Evolutionary conservation across 2,329 filamentous ascomycete genomes (phyloP).

Genomic region (Fusarium fracticaudum): DNA sequence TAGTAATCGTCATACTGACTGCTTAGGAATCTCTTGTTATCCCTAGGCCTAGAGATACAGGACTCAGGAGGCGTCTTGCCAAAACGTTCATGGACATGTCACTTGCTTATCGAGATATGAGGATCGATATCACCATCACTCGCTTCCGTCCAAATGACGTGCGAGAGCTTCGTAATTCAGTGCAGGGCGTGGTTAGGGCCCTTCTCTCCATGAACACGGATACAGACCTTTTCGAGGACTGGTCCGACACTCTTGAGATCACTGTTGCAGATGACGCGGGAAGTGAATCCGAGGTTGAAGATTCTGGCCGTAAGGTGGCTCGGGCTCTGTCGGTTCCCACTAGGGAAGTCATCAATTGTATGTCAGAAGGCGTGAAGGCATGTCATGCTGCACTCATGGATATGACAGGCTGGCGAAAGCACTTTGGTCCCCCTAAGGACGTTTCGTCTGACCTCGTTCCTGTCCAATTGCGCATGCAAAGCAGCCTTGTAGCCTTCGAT

Average conservation of each 20-base stretch:
- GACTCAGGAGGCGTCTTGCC: constrained; percentile 55
- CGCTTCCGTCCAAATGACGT: constrained; percentile 62
- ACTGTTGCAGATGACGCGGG: constrained; percentile 15
- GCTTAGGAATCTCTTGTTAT: constrained; percentile 47
- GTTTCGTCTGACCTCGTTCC: constrained; percentile 55
- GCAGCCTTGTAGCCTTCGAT: constrained; percentile 58
- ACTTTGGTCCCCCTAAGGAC: constrained; percentile 55
- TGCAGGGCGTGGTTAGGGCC: constrained; percentile 64
- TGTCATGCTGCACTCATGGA: constrained; percentile 65
- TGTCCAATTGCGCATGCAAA: constrained; percentile 52
- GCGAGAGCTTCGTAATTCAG: constrained; percentile 60
- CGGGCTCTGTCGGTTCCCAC: constrained; percentile 57
- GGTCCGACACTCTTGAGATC: constrained; percentile 28
- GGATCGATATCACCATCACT: constrained; percentile 65
- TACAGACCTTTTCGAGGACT: constrained; percentile 55
- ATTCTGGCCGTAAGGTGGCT: constrained; percentile 38
- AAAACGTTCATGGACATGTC: constrained; percentile 66
- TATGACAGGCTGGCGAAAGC: constrained; percentile 59
- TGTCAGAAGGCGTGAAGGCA: constrained; percentile 54
- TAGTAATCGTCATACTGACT: neutral
- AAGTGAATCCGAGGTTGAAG: constrained; percentile 14
- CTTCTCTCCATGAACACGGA: constrained; percentile 63
- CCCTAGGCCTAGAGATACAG: constrained; percentile 43
- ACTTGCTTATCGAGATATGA: constrained; percentile 64
- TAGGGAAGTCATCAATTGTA: constrained; percentile 56